Evolutionary conservation across 2,329 filamentous ascomycete species (phyloP).

Genomic region (Blumeria hordei): DNA sequence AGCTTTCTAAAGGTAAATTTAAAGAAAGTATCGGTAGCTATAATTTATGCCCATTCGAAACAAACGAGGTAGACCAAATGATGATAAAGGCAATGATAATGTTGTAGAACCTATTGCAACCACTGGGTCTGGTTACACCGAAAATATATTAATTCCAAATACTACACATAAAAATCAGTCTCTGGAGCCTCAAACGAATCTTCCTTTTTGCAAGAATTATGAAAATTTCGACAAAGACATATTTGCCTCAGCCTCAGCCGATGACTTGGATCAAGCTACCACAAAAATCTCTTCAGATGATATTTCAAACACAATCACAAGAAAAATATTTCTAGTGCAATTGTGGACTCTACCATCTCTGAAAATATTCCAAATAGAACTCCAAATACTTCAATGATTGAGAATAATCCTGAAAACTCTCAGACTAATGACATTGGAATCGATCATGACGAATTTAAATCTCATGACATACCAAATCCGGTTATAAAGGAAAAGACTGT

Average conservation of each 20-base stretch:
- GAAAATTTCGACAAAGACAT: background rate
- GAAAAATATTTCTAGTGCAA: background rate
- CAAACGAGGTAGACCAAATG: background rate
- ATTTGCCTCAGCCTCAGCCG: background rate
- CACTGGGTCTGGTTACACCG: no score
- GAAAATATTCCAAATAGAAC: background rate
- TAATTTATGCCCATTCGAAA: background rate
- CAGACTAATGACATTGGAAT: background rate
- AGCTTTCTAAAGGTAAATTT: background rate
- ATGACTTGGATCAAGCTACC: background rate
- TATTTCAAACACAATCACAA: background rate
- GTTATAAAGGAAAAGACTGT: background rate
- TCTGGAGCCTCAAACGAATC: no score
- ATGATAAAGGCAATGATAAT: background rate
- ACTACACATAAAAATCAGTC: no score
- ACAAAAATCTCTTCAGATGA: background rate
- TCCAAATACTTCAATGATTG: background rate
- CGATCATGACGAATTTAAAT: background rate
- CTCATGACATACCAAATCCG: background rate
- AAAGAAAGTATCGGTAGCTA: background rate
- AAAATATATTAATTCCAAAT: no score
- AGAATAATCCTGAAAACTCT: background rate
- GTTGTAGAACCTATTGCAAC: background rate
- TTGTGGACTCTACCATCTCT: background rate
- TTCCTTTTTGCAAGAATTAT: background rate